Evolutionary conservation across 78 protist genomes (phyloP), one percentile per base, ranked within the genome.

Genomic region (Mastigamoeba balamuthi): DNA sequence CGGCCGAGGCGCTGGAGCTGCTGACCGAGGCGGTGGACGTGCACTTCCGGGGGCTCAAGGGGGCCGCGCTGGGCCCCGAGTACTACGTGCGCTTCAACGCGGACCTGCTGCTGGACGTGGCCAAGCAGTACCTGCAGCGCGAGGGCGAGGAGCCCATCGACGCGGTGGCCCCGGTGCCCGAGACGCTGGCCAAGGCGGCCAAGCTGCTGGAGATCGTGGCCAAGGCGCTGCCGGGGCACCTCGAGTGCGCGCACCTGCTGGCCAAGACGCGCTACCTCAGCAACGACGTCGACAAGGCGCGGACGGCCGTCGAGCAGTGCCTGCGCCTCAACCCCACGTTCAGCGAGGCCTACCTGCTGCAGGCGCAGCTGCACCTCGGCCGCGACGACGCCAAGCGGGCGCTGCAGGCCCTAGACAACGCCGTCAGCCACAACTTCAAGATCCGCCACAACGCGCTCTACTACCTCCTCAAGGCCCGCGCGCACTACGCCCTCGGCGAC

Each of bases 361-460:
- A 7, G 23, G 80, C 92, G 1, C 88, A 78, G 64, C 73, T 87
- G 66, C 40, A 8, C n/a, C 66, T 71, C 33, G 9, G 33, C 5
- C 28, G 8, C 6, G 78, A 42, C 66, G 23, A 70, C 39, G 0
- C 0, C 42, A 0, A 4, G 7, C 25, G 38, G 35, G 92, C 92
- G 23, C 0, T 0, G 40, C 58, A 68, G 39, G 52, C 82, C 4
- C 82, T 87, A 4, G 83, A 79, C 28, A 44, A 29, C 29, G 87
- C 83, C 7, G 69, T 82, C n/a, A 3, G 75, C 25, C 63, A 40
- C 52, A 67, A 87, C 38, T 87, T 87, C 33, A 69, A 63, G 17
- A 66, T 87, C 25, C 68, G 83, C 43, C 85, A 78, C 33, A 0
- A 36, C 63, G 82, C 87, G 40, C 40, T 37, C 58, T 87, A 73